A percentile compares a stretch with the other conserved stretches of the same genome.
Evolutionary conservation across 2,329 filamentous ascomycete genomes (phyloP).

Genomic region (Hypoxylon sp.): DNA sequence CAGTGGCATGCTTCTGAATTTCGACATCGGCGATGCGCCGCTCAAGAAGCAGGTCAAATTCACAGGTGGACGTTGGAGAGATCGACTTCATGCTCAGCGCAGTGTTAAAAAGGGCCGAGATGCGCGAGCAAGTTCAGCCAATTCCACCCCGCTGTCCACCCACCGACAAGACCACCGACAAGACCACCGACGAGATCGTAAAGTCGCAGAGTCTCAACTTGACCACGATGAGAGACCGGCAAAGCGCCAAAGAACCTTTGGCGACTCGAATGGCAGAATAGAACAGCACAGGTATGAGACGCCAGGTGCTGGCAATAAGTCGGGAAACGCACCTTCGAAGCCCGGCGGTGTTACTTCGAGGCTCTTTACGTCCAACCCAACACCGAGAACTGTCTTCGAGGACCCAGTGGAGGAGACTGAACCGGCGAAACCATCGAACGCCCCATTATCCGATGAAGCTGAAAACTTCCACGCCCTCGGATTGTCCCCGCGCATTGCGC

Average conservation of each 20-base stretch:
- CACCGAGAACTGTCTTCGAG: slow-evolving; percentile 74
- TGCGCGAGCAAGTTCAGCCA: slow-evolving; percentile 50
- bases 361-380: slow-evolving; percentile 91
- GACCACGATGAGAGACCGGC: slow-evolving; percentile 55
- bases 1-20: slow-evolving; percentile 95
- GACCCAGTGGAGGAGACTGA: slow-evolving; percentile 64
- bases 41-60: slow-evolving; percentile 75
- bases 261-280: slow-evolving; percentile 27
- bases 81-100: slow-evolving; percentile 85
- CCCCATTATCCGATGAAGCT: slow-evolving; percentile 85
- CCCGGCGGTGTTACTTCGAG: slow-evolving; percentile 79
- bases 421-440: slow-evolving; percentile 85
- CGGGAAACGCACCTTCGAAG: slow-evolving; percentile 45
- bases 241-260: slow-evolving; percentile 63
- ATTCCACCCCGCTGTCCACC: slow-evolving; percentile 52
- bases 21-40: slow-evolving; percentile 79
- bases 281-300: slow-evolving; percentile 51
- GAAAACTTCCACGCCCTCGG: slow-evolving; percentile 90
- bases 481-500: slow-evolving; percentile 82
- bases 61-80: slow-evolving; percentile 94
- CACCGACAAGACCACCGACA: slow-evolving; percentile 47
- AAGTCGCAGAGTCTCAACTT: slow-evolving; percentile 32
- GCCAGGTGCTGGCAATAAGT: slow-evolving; percentile 49
- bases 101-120: slow-evolving; percentile 57
- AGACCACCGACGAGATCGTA: slow-evolving; percentile 42